Conservation (phyloP, 805 yeast species). For the Barnettozyma sucrosica region DNA sequence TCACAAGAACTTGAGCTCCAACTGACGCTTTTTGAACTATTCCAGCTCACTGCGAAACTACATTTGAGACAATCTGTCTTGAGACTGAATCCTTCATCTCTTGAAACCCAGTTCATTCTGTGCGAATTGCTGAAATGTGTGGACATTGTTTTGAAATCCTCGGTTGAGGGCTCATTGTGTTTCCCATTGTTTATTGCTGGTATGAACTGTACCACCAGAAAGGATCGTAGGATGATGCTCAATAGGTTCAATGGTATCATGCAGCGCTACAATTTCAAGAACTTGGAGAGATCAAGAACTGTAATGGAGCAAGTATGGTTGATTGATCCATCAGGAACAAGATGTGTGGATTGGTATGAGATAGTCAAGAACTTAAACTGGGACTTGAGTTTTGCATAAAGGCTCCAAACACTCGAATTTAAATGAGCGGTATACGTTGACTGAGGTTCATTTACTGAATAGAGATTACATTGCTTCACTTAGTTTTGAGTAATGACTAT, state of each 20-base stretch:
- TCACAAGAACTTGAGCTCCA: conserved; percentile 56
- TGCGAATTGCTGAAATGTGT: conserved; percentile 49
- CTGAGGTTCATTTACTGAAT: too few species aligned
- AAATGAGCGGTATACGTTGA: too few species aligned
- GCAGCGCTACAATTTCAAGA: conserved; percentile 63
- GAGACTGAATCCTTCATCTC: conserved; percentile 50
- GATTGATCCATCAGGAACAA: conserved; percentile 44
- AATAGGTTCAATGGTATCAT: conserved; percentile 50
- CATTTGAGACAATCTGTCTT: conserved; percentile 63
- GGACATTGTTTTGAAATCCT: conserved; percentile 57
- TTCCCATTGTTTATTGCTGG: conserved; percentile 80
- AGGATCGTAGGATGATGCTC: conserved; percentile 48
- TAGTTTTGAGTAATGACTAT: neutral
- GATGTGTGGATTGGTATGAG: conserved; percentile 67
- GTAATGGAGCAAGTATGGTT: conserved; percentile 38
- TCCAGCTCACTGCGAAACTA: conserved; percentile 62
- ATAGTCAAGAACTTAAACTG: conserved; percentile 63
- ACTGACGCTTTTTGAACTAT: conserved; percentile 63
- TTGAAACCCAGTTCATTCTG: conserved; percentile 57
- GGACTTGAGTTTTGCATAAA: conserved; percentile 69
- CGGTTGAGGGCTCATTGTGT: conserved; percentile 64
- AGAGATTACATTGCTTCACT: neutral
- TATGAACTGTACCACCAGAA: conserved; percentile 50
- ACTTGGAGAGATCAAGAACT: conserved; percentile 39
- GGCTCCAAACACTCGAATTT: neutral